Evolutionary conservation across 2,329 filamentous ascomycete genomes (phyloP), one percentile per base, ranked within the genome.

Genomic region (Fusarium cicatricum): DNA sequence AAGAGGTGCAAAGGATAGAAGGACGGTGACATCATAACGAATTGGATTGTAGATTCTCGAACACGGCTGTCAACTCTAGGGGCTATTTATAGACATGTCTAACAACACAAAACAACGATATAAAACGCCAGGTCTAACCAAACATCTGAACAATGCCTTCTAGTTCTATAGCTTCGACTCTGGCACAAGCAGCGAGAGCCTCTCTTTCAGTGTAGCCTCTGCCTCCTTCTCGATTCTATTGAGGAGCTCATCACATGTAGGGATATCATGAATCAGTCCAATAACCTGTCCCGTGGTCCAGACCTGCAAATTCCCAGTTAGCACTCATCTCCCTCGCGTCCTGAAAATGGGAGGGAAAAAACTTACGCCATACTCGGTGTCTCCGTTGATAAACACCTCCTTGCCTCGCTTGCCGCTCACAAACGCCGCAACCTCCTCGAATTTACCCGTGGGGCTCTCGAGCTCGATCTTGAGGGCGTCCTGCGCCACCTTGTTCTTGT

Each of bases 251-350:
- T 83, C 83, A 70, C 91, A 94, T 0, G 88, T 91, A 9, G 90
- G 90, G 49, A 93, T 90, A 68, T 95, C 91, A 66, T 94, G 86
- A 59, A 95, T 95, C 51, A 95, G 74, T 6, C 91, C 91, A 64
- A 99, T 97, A 65, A 98, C 94, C 74, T 97, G 94, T 11, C 95
- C 95, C 9, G 94, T 92, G 16, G 95, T 98, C 95, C 95, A 99
- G 33, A 97, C 90, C 90, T 94, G 67, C 5, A 48, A 61, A 14
- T 37, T n/a, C 36, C n/a, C 17, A 43, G 59, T 63, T 41, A 68
- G 55, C 5, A 59, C 44, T 12, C 2, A 12, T 28, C 11, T 15
- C 33, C 17, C 34, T 36, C 54, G 37, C 16, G 32, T 31, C 36
- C 37, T 16, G 11, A 54, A 51, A 31, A 21, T 32, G 12, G 32